Evolutionary conservation across 2,329 filamentous ascomycete genomes (phyloP).

Genomic region (Fusarium veterinarium): DNA sequence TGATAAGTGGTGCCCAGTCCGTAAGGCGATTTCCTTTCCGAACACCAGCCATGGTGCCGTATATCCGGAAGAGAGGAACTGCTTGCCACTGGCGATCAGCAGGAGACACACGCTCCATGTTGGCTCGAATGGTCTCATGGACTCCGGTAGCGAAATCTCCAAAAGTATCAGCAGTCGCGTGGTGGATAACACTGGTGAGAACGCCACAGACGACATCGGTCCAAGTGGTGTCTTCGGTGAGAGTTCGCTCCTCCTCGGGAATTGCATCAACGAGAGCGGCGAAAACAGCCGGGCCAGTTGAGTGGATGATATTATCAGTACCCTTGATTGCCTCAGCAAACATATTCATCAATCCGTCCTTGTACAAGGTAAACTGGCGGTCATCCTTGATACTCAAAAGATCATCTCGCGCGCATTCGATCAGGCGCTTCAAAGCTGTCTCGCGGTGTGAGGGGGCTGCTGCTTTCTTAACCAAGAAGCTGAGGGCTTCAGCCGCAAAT

Average conservation of each 20-base stretch:
- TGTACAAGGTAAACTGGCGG: conserved; percentile 75
- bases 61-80: conserved; percentile 65
- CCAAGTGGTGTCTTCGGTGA: conserved; percentile 63
- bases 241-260: conserved; percentile 61
- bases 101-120: conserved; percentile 48
- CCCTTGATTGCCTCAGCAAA: conserved; percentile 84
- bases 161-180: conserved; percentile 81
- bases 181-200: conserved; percentile 84
- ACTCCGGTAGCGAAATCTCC: conserved; percentile 73
- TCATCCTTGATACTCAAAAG: conserved; percentile 65
- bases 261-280: conserved; percentile 63
- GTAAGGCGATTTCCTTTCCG: conserved; percentile 80
- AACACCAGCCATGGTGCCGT: conserved; percentile 81
- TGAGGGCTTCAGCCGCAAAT: conserved; percentile 94
- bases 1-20: conserved; percentile 76
- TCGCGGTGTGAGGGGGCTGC: conserved; percentile 82
- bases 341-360: conserved; percentile 90
- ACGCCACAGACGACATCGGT: conserved; percentile 78
- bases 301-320: conserved; percentile 69
- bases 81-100: conserved; percentile 50
- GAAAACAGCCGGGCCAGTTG: conserved; percentile 66
- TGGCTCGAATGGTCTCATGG: conserved; percentile 58
- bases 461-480: conserved; percentile 91
- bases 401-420: conserved; percentile 78
- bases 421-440: conserved; percentile 75